phyloP scores from a whole-genome alignment of 2,329 filamentous ascomycete species.

The Blumeriella jaapii region DNA sequence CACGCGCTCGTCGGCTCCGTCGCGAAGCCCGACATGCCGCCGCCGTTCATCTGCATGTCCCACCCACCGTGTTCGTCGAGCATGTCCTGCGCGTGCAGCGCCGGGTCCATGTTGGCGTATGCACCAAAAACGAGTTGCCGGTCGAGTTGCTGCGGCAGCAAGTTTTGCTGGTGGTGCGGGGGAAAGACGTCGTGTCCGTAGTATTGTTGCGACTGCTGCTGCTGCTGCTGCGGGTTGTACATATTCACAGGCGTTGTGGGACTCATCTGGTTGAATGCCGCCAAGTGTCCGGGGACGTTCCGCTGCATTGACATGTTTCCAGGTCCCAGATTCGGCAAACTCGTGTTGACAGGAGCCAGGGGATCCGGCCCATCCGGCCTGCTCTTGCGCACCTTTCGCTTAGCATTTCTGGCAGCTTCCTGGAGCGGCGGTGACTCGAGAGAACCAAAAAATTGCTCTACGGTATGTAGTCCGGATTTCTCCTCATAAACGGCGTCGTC shows the following conservation, averaged over 20 bases:
- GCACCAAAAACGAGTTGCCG: conserved; percentile 66
- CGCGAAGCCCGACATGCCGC: conserved; percentile 17
- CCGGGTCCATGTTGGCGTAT: conserved; percentile 44
- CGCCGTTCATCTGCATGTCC: conserved; percentile 22
- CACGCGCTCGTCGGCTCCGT: conserved; percentile 55
- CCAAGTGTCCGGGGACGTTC: conserved; percentile 13
- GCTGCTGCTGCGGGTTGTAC: conserved; percentile 18
- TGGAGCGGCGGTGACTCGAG: conserved; percentile 47
- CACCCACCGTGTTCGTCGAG: conserved; percentile 20
- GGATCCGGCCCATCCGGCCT: conserved; percentile 16
- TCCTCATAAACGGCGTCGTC: conserved; percentile 85
- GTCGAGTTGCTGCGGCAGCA: conserved; percentile 61
- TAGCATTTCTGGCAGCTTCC: conserved; percentile 19
- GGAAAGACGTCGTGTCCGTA: conserved; percentile 39
- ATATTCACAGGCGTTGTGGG: conserved; percentile 22
- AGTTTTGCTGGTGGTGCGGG: conserved; percentile 35
- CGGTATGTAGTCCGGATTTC: conserved; percentile 80
- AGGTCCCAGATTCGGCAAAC: conserved; percentile 16
- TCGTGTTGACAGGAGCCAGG: conserved; percentile 18
- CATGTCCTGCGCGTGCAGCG: conserved; percentile 17
- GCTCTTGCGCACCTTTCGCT: conserved; percentile 33
- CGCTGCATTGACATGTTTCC: conserved; percentile 16
- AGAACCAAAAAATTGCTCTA: conserved; percentile 86
- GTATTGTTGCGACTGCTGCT: conserved; percentile 26
- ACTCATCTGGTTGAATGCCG: conserved; percentile 22